Percentiles rank a stretch among this genome's conserved stretches.
phyloP scores from a whole-genome alignment of 2,329 filamentous ascomycete genomes.

The Sporothrix protearum region DNA sequence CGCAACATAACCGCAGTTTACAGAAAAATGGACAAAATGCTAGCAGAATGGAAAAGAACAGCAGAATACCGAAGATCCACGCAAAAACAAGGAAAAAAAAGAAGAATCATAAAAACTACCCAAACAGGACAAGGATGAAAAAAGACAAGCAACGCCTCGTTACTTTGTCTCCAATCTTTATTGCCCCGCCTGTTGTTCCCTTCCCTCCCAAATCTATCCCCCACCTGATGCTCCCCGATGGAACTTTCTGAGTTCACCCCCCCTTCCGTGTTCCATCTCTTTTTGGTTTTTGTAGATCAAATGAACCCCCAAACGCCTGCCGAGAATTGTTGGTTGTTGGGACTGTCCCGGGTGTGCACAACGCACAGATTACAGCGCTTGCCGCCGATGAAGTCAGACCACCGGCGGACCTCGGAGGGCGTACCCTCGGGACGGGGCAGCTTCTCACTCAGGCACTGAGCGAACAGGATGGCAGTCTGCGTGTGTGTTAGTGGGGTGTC shows the following conservation, averaged over 20 bases:
- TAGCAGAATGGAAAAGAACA: not conserved
- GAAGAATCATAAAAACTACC: not conserved
- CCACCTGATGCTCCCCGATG: not conserved
- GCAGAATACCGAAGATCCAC: conserved; percentile 3
- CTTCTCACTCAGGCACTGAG: conserved; percentile 96
- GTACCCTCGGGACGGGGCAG: conserved; percentile 84
- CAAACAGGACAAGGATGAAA: not conserved
- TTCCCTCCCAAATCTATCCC: not conserved
- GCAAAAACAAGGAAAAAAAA: not conserved
- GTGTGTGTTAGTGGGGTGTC: not conserved
- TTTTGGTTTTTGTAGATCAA: conserved; percentile 15
- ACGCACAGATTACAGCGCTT: conserved; percentile 62
- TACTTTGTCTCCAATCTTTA: not conserved
- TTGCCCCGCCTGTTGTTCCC: not conserved
- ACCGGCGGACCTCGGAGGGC: conserved; percentile 83
- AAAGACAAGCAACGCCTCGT: not conserved
- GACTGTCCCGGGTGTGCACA: not conserved
- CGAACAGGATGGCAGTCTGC: conserved; percentile 91
- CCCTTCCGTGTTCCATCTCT: conserved; percentile 7
- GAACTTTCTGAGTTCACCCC: not conserved
- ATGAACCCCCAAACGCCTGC: conserved; percentile 19
- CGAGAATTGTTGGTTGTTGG: conserved; percentile 17
- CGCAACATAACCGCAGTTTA: conserved; percentile 1
- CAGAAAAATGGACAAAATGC: conserved; percentile 1
- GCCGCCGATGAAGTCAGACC: conserved; percentile 92